phyloP scores from a whole-genome alignment of 495 filamentous ascomycete species.

The Penicillium fimorum region DNA sequence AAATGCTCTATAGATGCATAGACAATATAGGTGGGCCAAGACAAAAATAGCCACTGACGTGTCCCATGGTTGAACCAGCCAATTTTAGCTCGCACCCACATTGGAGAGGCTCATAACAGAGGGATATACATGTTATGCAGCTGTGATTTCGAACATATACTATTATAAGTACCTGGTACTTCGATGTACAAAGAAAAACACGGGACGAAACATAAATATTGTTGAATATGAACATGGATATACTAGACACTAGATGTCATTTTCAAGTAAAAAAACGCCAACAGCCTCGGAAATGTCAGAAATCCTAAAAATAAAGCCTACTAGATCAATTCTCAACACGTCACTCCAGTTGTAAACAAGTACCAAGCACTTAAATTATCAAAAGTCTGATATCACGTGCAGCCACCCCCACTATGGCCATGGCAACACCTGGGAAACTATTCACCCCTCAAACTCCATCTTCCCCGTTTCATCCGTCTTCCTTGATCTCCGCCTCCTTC shows the following conservation, averaged over 20 bases:
- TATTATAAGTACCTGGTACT: background rate
- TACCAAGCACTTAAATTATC: slow-evolving; percentile 20
- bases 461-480: slow-evolving; percentile 32
- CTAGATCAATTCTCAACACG: background rate
- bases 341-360: background rate
- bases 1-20: background rate
- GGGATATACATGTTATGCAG: slow-evolving; percentile 5
- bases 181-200: background rate
- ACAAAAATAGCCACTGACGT: slow-evolving; percentile 16
- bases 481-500: slow-evolving; percentile 23
- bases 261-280: background rate
- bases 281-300: background rate
- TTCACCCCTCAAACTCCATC: slow-evolving; percentile 39
- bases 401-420: slow-evolving; percentile 28
- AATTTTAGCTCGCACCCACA: slow-evolving; percentile 11
- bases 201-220: background rate
- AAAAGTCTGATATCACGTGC: slow-evolving; percentile 36
- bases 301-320: background rate
- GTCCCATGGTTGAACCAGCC: slow-evolving; percentile 22
- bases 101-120: background rate
- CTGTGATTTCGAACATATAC: background rate
- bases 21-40: slow-evolving; percentile 4
- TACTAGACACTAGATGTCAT: background rate
- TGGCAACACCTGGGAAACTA: slow-evolving; percentile 40
- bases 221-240: background rate